Percentiles rank a stretch among this genome's conserved stretches.
phyloP scores from a whole-genome alignment of 306 rosid species.

The Glycine latifolia region DNA sequence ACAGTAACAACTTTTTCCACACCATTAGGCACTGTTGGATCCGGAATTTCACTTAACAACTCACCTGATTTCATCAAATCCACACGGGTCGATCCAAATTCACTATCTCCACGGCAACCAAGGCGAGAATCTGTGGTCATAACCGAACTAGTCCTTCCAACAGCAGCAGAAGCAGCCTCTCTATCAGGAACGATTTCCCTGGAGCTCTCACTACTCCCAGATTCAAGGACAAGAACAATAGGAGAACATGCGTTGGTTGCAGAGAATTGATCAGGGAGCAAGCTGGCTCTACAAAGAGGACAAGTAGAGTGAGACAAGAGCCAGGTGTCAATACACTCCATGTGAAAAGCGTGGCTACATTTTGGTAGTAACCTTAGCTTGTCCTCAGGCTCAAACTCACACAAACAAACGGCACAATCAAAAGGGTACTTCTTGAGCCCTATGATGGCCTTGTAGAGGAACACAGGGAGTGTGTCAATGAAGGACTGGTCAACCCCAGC shows the following conservation, averaged over 20 bases:
- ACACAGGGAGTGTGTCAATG: conserved; percentile 88
- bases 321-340: conserved; percentile 95
- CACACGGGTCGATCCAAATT: conserved; percentile 51
- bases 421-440: conserved; percentile 80
- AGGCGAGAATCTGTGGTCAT: conserved; percentile 52
- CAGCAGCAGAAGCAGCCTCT: conserved; percentile 33
- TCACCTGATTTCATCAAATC: conserved; percentile 54
- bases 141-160: conserved; percentile 64
- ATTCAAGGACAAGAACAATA: conserved; percentile 84
- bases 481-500: conserved; percentile 95
- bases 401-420: conserved; percentile 94
- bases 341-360: conserved; percentile 97
- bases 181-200: conserved; percentile 71
- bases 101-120: conserved; percentile 52
- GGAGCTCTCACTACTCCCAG: conserved; percentile 78
- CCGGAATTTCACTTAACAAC: conserved; percentile 50
- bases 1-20: conserved; percentile 70
- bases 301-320: conserved; percentile 96
- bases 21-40: conserved; percentile 29
- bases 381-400: conserved; percentile 88
- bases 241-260: conserved; percentile 58
- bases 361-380: conserved; percentile 87
- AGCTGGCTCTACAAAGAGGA: conserved; percentile 83
- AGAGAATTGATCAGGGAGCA: conserved; percentile 70
- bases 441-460: conserved; percentile 78